Percentiles rank a stretch among this genome's conserved stretches.
Conservation (phyloP, 1,139 yeast genomes). For the Candida sp. region DNA sequence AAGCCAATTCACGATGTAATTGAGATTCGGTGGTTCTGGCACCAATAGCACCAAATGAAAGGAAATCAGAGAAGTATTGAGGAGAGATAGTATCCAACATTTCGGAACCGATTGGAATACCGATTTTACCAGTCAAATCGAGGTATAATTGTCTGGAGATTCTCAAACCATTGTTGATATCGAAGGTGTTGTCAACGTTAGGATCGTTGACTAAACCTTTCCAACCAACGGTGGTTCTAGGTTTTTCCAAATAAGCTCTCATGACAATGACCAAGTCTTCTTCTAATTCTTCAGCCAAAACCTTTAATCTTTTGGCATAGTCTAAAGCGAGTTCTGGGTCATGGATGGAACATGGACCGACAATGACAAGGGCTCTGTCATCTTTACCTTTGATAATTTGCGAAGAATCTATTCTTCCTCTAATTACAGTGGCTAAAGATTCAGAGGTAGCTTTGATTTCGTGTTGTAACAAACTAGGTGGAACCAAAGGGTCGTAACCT, state of each 20-base stretch:
- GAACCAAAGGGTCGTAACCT: constrained; percentile 93
- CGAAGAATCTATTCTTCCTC: constrained; percentile 76
- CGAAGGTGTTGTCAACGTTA: constrained; percentile 89
- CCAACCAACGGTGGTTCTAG: constrained; percentile 99
- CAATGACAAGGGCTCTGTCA: constrained; percentile 76
- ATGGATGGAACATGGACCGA: constrained; percentile 97
- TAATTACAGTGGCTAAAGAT: constrained; percentile 58
- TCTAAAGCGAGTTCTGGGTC: constrained; percentile 93
- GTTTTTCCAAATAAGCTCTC: constrained; percentile 98
- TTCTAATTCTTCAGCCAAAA: constrained; percentile 58
- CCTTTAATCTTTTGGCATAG: constrained; percentile 66
- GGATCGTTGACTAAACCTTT: constrained; percentile 98
- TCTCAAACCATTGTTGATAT: constrained; percentile 91
- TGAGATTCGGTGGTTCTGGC: constrained; percentile 98
- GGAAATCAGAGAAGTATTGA: constrained; percentile 84
- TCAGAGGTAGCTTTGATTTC: constrained; percentile 71
- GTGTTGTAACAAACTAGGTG: constrained; percentile 92
- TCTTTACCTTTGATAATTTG: constrained; percentile 71
- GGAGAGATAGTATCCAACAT: constrained; percentile 98
- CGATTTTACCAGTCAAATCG: constrained; percentile 58
- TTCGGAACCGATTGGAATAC: constrained; percentile 91
- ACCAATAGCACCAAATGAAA: constrained; percentile 95
- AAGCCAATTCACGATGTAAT: constrained; percentile 92
- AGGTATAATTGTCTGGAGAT: constrained; percentile 86
- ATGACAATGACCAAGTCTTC: constrained; percentile 82